Evolutionary conservation across 1,139 yeast species (phyloP).

Genomic region (Kodamaea plutei): DNA sequence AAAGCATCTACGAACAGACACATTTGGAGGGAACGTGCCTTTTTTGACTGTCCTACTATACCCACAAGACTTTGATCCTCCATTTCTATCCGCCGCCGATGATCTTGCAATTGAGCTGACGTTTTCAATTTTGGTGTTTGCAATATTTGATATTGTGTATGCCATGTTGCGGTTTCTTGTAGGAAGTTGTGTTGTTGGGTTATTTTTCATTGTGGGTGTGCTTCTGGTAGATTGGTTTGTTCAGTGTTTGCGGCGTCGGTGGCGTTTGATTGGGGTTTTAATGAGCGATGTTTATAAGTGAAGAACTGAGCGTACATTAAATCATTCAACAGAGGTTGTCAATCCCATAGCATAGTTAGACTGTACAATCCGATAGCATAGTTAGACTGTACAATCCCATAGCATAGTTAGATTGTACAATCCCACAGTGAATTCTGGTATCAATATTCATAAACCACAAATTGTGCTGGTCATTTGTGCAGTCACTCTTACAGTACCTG

Average conservation of each 20-base stretch:
- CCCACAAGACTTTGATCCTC: conserved; percentile 28
- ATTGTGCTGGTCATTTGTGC: too few relatives aligned
- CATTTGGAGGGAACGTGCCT: conserved; percentile 4
- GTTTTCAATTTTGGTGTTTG: conserved; percentile 6
- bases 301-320: too few relatives aligned
- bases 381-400: too few relatives aligned
- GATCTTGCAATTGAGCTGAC: conserved; percentile 3
- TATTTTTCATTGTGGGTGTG: conserved; percentile 8
- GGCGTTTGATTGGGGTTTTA: neutral
- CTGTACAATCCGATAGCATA: too few relatives aligned
- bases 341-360: too few relatives aligned
- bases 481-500: too few relatives aligned
- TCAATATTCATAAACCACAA: too few relatives aligned
- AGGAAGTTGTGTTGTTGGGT: conserved; percentile 16
- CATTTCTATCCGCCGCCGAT: conserved; percentile 22
- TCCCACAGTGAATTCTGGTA: too few relatives aligned
- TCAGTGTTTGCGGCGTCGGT: neutral
- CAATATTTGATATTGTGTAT: conserved; percentile 19
- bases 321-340: too few relatives aligned
- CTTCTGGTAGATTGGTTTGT: conserved; percentile 8
- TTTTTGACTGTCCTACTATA: conserved; percentile 14
- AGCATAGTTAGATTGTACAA: too few relatives aligned
- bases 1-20: neutral
- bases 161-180: conserved; percentile 16
- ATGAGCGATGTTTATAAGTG: too few relatives aligned